Conservation (phyloP, 371 early-diverging fungal genomes). For the Mucor circinelloides region DNA sequence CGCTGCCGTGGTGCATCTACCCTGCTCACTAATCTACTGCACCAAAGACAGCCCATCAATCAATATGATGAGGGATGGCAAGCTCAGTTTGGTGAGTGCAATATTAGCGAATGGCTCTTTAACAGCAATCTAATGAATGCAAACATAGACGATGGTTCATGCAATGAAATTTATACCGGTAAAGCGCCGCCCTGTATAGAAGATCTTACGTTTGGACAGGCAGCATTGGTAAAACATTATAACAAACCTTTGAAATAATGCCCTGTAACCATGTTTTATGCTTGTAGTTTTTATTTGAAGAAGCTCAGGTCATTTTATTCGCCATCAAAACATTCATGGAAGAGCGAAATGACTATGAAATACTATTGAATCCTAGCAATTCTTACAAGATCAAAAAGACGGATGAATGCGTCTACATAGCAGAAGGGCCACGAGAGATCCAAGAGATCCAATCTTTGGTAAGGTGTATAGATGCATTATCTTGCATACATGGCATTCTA, state of each 20-base stretch:
- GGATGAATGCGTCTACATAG: slow-evolving; percentile 67
- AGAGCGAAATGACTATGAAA: slow-evolving; percentile 29
- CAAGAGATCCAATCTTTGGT: slow-evolving; percentile 48
- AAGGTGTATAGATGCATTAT: slow-evolving; percentile 2
- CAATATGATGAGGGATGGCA: slow-evolving; percentile 72
- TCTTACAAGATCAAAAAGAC: slow-evolving; percentile 50
- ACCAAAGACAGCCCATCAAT: slow-evolving; percentile 60
- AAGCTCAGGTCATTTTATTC: slow-evolving; percentile 74
- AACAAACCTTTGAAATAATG: neutral
- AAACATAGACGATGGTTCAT: slow-evolving; percentile 63
- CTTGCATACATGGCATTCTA: neutral
- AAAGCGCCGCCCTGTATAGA: slow-evolving; percentile 55
- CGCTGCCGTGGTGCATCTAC: slow-evolving; percentile 71
- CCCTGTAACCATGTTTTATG: too few species aligned
- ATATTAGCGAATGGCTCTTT: neutral
- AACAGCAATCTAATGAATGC: neutral
- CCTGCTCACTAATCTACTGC: slow-evolving; percentile 68
- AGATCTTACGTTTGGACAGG: slow-evolving; percentile 61
- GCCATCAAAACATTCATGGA: slow-evolving; percentile 52
- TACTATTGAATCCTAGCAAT: slow-evolving; percentile 69
- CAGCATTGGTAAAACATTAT: slow-evolving; percentile 45
- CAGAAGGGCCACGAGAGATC: slow-evolving; percentile 62
- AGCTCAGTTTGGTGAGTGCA: slow-evolving; percentile 66
- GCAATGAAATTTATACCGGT: slow-evolving; percentile 70
- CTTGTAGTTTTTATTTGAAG: slow-evolving; percentile 48